phyloP scores from a whole-genome alignment of 306 rosid species.

The Prunus salicina region DNA sequence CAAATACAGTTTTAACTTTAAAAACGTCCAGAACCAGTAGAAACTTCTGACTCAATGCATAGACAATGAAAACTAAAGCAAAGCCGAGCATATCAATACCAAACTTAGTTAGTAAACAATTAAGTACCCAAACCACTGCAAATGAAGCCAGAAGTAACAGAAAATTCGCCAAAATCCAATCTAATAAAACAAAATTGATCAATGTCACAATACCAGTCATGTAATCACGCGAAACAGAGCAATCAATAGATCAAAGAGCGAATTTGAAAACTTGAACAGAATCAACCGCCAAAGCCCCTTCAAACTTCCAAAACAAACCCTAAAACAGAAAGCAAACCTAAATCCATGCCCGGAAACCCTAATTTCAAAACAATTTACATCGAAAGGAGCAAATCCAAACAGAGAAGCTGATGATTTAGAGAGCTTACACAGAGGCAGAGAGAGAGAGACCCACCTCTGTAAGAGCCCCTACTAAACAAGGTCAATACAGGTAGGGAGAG shows the following conservation, averaged over 20 bases:
- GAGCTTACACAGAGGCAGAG: constrained; percentile 1
- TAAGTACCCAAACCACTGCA: constrained; percentile 34
- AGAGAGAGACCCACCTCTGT: constrained; percentile 27
- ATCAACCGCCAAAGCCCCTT: constrained; percentile 58
- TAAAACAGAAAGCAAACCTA: constrained; percentile 30
- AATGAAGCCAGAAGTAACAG: constrained; percentile 25
- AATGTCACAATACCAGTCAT: constrained; percentile 21
- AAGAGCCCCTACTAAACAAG: constrained; percentile 26
- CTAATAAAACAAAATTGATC: constrained; percentile 15
- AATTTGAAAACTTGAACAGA: constrained; percentile 29
- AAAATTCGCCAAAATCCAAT: constrained; percentile 28
- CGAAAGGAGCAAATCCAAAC: constrained; percentile 42
- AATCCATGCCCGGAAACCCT: constrained; percentile 51
- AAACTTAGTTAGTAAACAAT: constrained; percentile 17
- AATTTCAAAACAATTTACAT: constrained; percentile 33
- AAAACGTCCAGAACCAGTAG: constrained; percentile 8
- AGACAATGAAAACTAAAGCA: background rate
- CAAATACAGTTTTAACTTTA: constrained; percentile 1
- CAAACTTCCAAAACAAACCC: constrained; percentile 41
- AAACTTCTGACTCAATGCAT: constrained; percentile 29
- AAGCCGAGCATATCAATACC: constrained; percentile 16
- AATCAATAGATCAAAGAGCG: constrained; percentile 63
- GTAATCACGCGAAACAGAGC: constrained; percentile 26
- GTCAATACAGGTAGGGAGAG: constrained; percentile 22
- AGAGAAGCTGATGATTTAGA: constrained; percentile 26